phyloP scores from a whole-genome alignment of 2,329 filamentous ascomycete species.

The Neonectria faginata region DNA sequence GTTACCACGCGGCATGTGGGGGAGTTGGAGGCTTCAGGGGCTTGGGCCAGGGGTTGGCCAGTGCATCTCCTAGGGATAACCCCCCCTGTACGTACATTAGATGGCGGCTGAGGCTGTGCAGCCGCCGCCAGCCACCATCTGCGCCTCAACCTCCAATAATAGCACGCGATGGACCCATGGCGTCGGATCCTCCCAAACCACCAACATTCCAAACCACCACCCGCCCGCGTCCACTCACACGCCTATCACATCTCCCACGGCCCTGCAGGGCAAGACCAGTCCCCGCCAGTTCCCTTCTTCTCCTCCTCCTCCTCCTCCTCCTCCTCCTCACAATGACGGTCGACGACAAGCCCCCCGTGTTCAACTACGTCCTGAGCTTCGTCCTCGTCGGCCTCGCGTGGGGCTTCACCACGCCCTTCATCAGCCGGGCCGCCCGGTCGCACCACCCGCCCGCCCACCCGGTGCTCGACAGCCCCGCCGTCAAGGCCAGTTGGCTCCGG shows the following conservation, averaged over 20 bases:
- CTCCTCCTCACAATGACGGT: too few relatives aligned
- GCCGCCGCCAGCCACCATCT: slow-evolving; percentile 27
- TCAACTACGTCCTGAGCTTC: slow-evolving; percentile 91
- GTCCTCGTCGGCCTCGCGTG: slow-evolving; percentile 91
- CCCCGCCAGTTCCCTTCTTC: slow-evolving; percentile 2
- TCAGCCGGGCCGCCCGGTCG: slow-evolving; percentile 83
- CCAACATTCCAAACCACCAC: not conserved
- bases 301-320: too few relatives aligned
- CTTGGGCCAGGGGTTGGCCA: slow-evolving; percentile 7
- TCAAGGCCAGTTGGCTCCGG: slow-evolving; percentile 70
- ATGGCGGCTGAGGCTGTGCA: slow-evolving; percentile 23
- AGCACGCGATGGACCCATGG: slow-evolving; percentile 20
- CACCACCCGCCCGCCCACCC: slow-evolving; percentile 74
- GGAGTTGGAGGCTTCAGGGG: slow-evolving; percentile 3
- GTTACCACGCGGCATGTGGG: slow-evolving; percentile 22
- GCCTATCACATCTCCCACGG: not conserved
- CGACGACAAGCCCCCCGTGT: slow-evolving; percentile 60
- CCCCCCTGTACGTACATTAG: slow-evolving; percentile 5
- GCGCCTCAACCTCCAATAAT: slow-evolving; percentile 31
- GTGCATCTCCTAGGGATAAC: slow-evolving; percentile 2
- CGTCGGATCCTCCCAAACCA: slow-evolving; percentile 23
- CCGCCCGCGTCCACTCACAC: slow-evolving; percentile 8
- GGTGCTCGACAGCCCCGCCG: slow-evolving; percentile 61
- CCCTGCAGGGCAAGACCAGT: not conserved
- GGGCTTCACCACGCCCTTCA: slow-evolving; percentile 94